Evolutionary conservation across 164 flowering plant species (phyloP), one percentile per base, ranked within the genome.

Genomic region (Macadamia tetraphylla): DNA sequence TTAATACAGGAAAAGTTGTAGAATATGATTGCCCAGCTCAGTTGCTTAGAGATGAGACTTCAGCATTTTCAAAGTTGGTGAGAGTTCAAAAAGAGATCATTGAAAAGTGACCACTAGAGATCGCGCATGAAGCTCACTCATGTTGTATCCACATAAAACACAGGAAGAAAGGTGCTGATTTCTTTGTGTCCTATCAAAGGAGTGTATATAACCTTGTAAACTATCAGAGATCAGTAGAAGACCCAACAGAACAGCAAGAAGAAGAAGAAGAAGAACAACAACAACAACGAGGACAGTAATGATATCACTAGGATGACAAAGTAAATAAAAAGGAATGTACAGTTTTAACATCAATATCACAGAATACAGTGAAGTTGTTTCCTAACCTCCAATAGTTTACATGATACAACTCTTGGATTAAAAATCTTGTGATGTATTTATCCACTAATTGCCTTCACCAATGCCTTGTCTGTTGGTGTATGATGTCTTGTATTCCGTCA

Each of bases 11-110:
- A 14, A 80, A 85, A 66, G 55, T 89, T 58, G 49, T 82, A 0
- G 97, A 91, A 81, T 87, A 86, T 57, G 87, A 85, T 71, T 81
- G 91, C 4, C 96, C 96, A 13, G 40, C 68, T 18, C 70, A 73
- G 52, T 76, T 92, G 68, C 85, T 86, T 3, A 67, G 77, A 62
- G 76, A 85, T 42, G 64, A 30, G 9, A 81, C 82, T 31, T 89
- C 92, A 23, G 81, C 88, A 44, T 92, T 92, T 65, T 81, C 90
- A 49, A 86, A 82, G 75, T 74, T 92, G 71, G 96, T 86, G 53
- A 66, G 96, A 92, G 67, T 90, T 82, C 77, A 67, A 83, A 71
- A 77, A 81, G 64, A 87, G 94, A 77, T 83, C 97, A 48, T 74
- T 81, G 63, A 69, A 67, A 43, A 65, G 67, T 58, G 67, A 57